Percentiles rank a stretch among this genome's conserved stretches.
These are phyloP conservation scores for Meredithiella fracta DNA, from an alignment of 2,329 filamentous ascomycete species.

Conservation along the genomic window DNA sequence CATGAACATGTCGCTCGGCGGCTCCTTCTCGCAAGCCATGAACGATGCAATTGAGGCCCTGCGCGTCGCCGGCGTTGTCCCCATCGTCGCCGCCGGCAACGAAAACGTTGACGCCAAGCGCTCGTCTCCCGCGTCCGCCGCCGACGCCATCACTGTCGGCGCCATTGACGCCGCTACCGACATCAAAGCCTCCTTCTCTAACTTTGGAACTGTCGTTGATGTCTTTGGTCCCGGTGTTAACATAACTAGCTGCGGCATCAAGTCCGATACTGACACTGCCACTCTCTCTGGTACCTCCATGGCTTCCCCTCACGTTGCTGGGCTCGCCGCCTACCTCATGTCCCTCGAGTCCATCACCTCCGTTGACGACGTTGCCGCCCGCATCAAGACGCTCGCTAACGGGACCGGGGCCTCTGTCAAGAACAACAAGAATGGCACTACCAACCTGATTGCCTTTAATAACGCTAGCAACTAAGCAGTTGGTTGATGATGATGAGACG, in stretches of 20 bases:
- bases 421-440: constrained; percentile 29
- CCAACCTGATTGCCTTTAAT: constrained; percentile 40
- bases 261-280: constrained; percentile 28
- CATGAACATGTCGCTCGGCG: constrained; percentile 48
- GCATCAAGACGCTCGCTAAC: constrained; percentile 37
- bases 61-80: constrained; percentile 34
- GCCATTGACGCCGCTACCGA: constrained; percentile 38
- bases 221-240: constrained; percentile 40
- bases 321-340: constrained; percentile 53
- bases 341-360: constrained; percentile 32
- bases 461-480: constrained; percentile 19
- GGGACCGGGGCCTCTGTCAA: constrained; percentile 28
- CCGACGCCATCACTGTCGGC: constrained; percentile 42
- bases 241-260: constrained; percentile 36
- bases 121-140: constrained; percentile 37
- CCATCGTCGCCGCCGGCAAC: constrained; percentile 46
- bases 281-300: constrained; percentile 41
- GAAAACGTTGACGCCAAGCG: constrained; percentile 34
- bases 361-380: constrained; percentile 27
- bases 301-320: constrained; percentile 52
- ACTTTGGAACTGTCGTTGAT: constrained; percentile 38
- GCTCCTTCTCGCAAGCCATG: constrained; percentile 30
- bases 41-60: constrained; percentile 39
- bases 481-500: neutral
- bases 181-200: constrained; percentile 36